Evolutionary conservation across 306 rosid species (phyloP).

Genomic region (Calophaca sinica): DNA sequence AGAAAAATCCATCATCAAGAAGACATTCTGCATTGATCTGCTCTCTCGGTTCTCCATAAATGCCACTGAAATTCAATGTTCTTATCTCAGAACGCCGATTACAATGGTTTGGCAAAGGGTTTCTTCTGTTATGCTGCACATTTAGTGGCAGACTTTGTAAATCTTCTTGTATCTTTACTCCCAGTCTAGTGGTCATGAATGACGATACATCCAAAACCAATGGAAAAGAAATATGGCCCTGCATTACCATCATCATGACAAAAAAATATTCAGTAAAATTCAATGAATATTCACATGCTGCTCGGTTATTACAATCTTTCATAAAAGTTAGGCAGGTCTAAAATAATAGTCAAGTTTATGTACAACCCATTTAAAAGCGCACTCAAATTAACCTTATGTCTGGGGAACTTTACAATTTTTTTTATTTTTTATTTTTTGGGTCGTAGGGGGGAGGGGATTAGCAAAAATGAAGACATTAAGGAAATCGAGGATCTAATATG

Average conservation of each 20-base stretch:
- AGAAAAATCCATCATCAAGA: slow-evolving; percentile 38
- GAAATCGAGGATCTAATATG: slow-evolving; percentile 33
- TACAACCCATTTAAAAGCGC: slow-evolving; percentile 29
- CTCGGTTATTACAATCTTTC: not conserved
- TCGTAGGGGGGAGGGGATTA: not conserved
- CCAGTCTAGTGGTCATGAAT: slow-evolving; percentile 73
- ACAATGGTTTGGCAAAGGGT: slow-evolving; percentile 43
- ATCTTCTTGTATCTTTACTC: slow-evolving; percentile 53
- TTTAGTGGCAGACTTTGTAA: slow-evolving; percentile 46
- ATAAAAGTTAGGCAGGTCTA: slow-evolving; percentile 17
- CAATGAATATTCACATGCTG: slow-evolving; percentile 34
- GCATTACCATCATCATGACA: slow-evolving; percentile 45
- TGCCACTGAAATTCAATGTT: slow-evolving; percentile 43
- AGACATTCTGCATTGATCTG: slow-evolving; percentile 41
- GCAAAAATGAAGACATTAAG: slow-evolving; percentile 34
- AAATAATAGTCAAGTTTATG: slow-evolving; percentile 37
- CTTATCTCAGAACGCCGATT: slow-evolving; percentile 50
- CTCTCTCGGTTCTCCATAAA: slow-evolving; percentile 44
- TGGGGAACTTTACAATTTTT: slow-evolving; percentile 12
- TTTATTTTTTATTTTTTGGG: no score
- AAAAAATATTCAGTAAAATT: slow-evolving; percentile 27
- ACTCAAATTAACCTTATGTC: not conserved
- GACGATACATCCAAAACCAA: slow-evolving; percentile 68
- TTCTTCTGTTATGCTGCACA: slow-evolving; percentile 43
- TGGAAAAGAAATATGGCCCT: slow-evolving; percentile 90